phyloP scores from a whole-genome alignment of 768 basidiomycete genomes.

The Suillus americanus region DNA sequence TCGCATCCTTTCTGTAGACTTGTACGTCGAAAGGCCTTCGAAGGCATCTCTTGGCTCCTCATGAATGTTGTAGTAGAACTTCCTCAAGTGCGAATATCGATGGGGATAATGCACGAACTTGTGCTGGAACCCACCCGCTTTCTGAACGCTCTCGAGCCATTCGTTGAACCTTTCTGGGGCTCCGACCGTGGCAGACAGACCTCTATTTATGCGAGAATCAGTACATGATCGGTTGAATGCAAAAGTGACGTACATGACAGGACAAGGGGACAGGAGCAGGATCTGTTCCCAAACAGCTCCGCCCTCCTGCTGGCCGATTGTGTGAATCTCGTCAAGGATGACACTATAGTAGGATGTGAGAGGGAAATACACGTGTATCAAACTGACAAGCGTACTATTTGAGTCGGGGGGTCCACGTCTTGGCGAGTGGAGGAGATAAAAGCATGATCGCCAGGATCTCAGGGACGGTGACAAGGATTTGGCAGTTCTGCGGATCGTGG shows the following conservation, averaged over 20 bases:
- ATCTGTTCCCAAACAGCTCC: slow-evolving; percentile 77
- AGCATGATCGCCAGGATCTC: slow-evolving; percentile 70
- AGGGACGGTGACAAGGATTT: slow-evolving; percentile 74
- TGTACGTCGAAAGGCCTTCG: slow-evolving; percentile 37
- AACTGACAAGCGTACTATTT: slow-evolving; percentile 43
- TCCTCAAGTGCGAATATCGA: slow-evolving; percentile 73
- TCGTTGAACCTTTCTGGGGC: slow-evolving; percentile 60
- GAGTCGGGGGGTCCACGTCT: slow-evolving; percentile 60
- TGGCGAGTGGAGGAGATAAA: slow-evolving; percentile 63
- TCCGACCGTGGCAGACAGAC: slow-evolving; percentile 72
- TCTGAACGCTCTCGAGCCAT: slow-evolving; percentile 66
- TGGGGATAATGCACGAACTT: slow-evolving; percentile 62
- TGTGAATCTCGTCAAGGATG: slow-evolving; percentile 56
- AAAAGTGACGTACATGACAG: slow-evolving; percentile 56
- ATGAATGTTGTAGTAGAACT: slow-evolving; percentile 53
- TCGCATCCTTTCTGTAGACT: slow-evolving; percentile 40
- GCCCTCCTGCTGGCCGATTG: slow-evolving; percentile 68
- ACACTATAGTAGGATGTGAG: slow-evolving; percentile 42
- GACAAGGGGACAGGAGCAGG: slow-evolving; percentile 67
- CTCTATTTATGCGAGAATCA: slow-evolving; percentile 36
- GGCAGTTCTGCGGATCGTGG: slow-evolving; percentile 63
- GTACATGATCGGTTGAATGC: background rate
- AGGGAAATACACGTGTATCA: background rate
- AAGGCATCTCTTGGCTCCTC: slow-evolving; percentile 20
- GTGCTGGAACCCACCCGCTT: slow-evolving; percentile 56